These are phyloP conservation scores for Chrysoporthe deuterocubensis DNA, from an alignment of 2,329 filamentous ascomycete species.

Conservation along the genomic window DNA sequence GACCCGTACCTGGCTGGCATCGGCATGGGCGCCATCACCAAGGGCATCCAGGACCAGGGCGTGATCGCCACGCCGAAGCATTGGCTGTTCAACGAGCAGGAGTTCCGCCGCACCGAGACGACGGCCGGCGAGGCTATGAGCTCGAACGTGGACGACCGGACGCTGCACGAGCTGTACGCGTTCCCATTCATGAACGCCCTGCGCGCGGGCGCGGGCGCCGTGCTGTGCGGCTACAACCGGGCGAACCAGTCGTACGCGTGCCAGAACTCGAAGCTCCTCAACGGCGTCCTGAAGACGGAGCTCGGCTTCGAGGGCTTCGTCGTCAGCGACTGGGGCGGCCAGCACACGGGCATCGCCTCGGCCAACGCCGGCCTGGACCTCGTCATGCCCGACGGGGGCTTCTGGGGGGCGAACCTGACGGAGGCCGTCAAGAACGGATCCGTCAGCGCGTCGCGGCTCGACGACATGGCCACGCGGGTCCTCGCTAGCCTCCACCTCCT, in stretches of 20 bases:
- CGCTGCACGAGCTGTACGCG: slow-evolving; percentile 50
- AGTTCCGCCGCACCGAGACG: slow-evolving; percentile 50
- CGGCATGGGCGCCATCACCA: slow-evolving; percentile 59
- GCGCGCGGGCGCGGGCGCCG: slow-evolving; percentile 21
- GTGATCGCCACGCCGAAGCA: slow-evolving; percentile 75
- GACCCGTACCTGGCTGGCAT: slow-evolving; percentile 65
- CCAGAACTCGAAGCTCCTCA: slow-evolving; percentile 69
- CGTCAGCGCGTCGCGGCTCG: slow-evolving; percentile 56
- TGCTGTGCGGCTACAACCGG: slow-evolving; percentile 25
- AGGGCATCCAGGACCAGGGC: slow-evolving; percentile 70
- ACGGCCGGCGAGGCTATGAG: slow-evolving; percentile 48
- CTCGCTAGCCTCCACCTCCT: slow-evolving; percentile 27
- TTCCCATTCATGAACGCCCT: slow-evolving; percentile 34
- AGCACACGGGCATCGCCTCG: slow-evolving; percentile 65
- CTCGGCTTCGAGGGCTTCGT: slow-evolving; percentile 68
- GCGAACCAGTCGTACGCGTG: slow-evolving; percentile 58
- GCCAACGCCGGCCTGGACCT: slow-evolving; percentile 72
- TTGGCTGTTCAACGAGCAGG: slow-evolving; percentile 58
- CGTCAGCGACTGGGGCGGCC: slow-evolving; percentile 69
- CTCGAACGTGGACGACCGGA: slow-evolving; percentile 46
- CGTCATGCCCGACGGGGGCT: slow-evolving; percentile 62
- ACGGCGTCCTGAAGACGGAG: slow-evolving; percentile 67
- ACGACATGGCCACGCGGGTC: slow-evolving; percentile 55
- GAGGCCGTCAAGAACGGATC: slow-evolving; percentile 64
- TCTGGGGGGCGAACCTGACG: slow-evolving; percentile 54